Percentiles rank a stretch among this genome's conserved stretches.
These are phyloP conservation scores for Triadica sebifera DNA, from an alignment of 345 rosid species.

Conservation along the genomic window DNA sequence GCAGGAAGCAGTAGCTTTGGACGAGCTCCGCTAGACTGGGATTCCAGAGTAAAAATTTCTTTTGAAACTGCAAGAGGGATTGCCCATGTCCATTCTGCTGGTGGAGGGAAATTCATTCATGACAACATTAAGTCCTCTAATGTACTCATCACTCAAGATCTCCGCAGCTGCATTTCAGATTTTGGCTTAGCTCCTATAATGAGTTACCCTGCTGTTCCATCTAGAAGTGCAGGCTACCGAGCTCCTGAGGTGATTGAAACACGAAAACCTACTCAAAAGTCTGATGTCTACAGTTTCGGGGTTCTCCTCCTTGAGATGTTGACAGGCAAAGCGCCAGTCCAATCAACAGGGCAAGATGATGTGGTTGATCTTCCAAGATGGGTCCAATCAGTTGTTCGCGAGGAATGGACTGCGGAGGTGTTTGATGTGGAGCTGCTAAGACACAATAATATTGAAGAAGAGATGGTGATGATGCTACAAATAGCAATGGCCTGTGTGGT, in stretches of 20 bases:
- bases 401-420: conserved; percentile 95
- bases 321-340: conserved; percentile 79
- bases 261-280: conserved; percentile 52
- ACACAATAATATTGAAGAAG: conserved; percentile 70
- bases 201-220: conserved; percentile 50
- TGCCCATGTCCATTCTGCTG: conserved; percentile 63
- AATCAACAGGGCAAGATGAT: conserved; percentile 55
- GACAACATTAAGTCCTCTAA: conserved; percentile 85
- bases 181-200: conserved; percentile 62
- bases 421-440: conserved; percentile 74
- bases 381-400: conserved; percentile 87
- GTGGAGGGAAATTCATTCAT: conserved; percentile 57
- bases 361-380: conserved; percentile 77
- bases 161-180: conserved; percentile 60
- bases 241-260: conserved; percentile 76
- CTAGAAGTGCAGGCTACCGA: conserved; percentile 68
- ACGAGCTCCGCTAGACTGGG: conserved; percentile 63
- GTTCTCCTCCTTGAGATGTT: conserved; percentile 81
- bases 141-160: conserved; percentile 60
- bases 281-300: conserved; percentile 83
- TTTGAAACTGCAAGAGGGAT: conserved; percentile 74
- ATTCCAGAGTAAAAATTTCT: conserved; percentile 61
- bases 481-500: conserved; percentile 85
- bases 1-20: conserved; percentile 53
- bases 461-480: conserved; percentile 93